These are phyloP conservation scores for Silene coronaria DNA, from an alignment of 179 eudicot species.

Conservation along the genomic window DNA sequence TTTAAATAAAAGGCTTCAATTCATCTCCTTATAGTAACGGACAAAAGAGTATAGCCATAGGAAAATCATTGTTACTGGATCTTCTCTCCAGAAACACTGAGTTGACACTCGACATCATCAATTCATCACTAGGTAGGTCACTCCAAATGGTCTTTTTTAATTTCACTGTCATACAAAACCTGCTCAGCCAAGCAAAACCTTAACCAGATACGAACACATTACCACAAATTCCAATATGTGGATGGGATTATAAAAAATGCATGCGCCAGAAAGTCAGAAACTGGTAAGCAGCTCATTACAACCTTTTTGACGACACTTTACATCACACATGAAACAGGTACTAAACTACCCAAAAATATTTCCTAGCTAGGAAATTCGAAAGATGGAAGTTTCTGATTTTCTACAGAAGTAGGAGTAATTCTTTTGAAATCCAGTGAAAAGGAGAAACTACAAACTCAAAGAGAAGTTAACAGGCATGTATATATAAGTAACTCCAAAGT, in stretches of 20 bases:
- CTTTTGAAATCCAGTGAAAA: background rate
- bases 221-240: background rate
- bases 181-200: background rate
- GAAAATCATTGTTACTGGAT: background rate
- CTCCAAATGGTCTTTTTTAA: background rate
- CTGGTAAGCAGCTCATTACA: background rate
- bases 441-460: background rate
- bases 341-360: background rate
- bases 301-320: background rate
- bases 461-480: background rate
- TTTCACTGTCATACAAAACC: conserved; percentile 3
- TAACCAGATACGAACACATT: background rate
- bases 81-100: background rate
- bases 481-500: background rate
- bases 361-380: background rate
- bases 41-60: background rate
- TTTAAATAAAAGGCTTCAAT: background rate
- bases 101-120: background rate
- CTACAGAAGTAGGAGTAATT: background rate
- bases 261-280: background rate
- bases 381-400: background rate
- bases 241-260: background rate
- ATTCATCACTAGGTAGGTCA: background rate
- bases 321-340: background rate
- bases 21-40: background rate